Percentiles rank a stretch among this genome's conserved stretches.
These are phyloP conservation scores for Aquanectria penicillioides DNA, from an alignment of 2,329 filamentous ascomycete species.

Conservation along the genomic window DNA sequence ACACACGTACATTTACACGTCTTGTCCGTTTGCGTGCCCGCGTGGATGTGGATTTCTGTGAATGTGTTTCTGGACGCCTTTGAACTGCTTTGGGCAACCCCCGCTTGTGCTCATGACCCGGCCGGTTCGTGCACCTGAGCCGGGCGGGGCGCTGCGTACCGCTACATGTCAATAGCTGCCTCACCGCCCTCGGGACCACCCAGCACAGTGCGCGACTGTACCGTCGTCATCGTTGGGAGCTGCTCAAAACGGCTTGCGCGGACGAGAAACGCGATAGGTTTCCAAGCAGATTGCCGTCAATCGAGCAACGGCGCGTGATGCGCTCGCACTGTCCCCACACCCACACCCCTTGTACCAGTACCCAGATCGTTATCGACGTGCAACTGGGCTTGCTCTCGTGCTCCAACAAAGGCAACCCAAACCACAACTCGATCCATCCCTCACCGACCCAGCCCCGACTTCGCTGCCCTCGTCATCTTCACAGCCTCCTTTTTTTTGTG, in stretches of 20 bases:
- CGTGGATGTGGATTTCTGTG: neutral
- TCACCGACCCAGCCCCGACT: slow-evolving; percentile 37
- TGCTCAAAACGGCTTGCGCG: neutral
- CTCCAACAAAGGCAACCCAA: slow-evolving; percentile 35
- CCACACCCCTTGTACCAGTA: slow-evolving; percentile 29
- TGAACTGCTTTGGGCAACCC: slow-evolving; percentile 36
- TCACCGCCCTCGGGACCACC: slow-evolving; percentile 24
- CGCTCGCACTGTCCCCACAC: slow-evolving; percentile 35
- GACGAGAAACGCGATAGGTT: slow-evolving; percentile 3
- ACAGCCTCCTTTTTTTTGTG: slow-evolving; percentile 29
- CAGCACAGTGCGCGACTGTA: slow-evolving; percentile 32
- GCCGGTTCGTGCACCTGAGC: slow-evolving; percentile 29
- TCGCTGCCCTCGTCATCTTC: slow-evolving; percentile 30
- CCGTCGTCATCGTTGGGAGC: slow-evolving; percentile 34
- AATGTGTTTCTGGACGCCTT: slow-evolving; percentile 1
- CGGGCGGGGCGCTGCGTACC: slow-evolving; percentile 31
- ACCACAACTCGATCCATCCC: slow-evolving; percentile 29
- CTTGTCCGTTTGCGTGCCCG: neutral
- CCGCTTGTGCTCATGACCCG: slow-evolving; percentile 40
- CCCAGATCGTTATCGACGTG: slow-evolving; percentile 32
- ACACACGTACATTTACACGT: neutral
- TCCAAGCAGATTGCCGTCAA: neutral
- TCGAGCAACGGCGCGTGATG: slow-evolving; percentile 15
- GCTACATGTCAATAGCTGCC: slow-evolving; percentile 21
- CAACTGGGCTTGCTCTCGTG: slow-evolving; percentile 37